Evolutionary conservation across 495 filamentous ascomycete species (phyloP), one percentile per base, ranked within the genome.

Genomic region (Hapsidospora chrysogenum): DNA sequence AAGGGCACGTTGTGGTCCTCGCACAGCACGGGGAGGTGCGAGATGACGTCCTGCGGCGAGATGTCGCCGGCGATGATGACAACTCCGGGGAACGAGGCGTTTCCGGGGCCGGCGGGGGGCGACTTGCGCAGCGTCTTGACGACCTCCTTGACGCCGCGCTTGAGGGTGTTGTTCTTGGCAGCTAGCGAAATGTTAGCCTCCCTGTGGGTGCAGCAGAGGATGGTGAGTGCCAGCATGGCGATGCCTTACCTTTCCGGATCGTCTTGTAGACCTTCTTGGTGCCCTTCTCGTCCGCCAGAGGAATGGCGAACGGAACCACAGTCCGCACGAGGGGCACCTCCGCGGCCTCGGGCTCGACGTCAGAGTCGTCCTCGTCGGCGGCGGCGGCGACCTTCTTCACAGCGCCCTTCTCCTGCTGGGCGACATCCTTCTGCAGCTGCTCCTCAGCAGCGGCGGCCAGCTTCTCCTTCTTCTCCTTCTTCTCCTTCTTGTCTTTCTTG

Each of bases 71-170:
- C 89, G 36, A 99, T 77, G 53, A 99, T 64, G 45, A 92, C 81
- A 44, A 99, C 67, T 44, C 74, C 83, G 33, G 67, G 65, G 39
- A 74, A 71, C 14, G 66, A 48, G 9, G 64, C 42, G 47, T 63
- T 51, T 37, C 60, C 45, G 15, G 64, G 63, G 15, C 61, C 57
- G 33, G 71, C 66, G 41, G 68, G 59, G 37, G 82, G 68, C 4
- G 80, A 80, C 62, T 94, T 93, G 57, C 86, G 81, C 47, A 99
- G 78, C 15, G 84, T 72, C 66, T 99, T 99, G 61, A 94, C 83
- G 52, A 89, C 84, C 62, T 99, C 89, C 61, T 96, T 96, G 28
- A 96, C 87, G 58, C 89, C 89, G 49, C 92, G 86, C 61, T 87
- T 85, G 57, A 99, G 78, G 39, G 79, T 74, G 61, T 85, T 89